Evolutionary conservation across 2,329 filamentous ascomycete genomes (phyloP), one percentile per base, ranked within the genome.

Genomic region (Calonectria hongkongensis): DNA sequence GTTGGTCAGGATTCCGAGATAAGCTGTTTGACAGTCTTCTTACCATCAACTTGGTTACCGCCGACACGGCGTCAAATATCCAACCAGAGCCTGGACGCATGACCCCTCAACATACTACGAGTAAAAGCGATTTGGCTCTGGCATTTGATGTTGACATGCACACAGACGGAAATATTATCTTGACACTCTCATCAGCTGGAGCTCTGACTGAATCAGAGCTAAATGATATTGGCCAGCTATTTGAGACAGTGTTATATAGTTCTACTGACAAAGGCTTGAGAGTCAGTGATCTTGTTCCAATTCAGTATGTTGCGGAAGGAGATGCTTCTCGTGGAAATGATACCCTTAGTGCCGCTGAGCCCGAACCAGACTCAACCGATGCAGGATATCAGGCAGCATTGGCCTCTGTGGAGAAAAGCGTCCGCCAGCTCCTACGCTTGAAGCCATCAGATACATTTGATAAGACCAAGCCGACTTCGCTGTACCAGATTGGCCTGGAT

Each of bases 401-500:
- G 6, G 13, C 33, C 5, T 25, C 10, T 18, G 36, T 60, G 3
- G n/a, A 27, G 2, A 12, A 13, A 16, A 18, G 21, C 10, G 21
- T 36, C 28, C 27, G 13, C n/a, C 36, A 21, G 16, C 33, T 60
- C 4, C 33, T 60, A 5, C 54, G 54, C 12, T 13, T 41, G 15
- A 28, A 60, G 12, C 25, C 36, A 36, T 25, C n/a, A 10, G 54
- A 60, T 41, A 2, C 39, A 12, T 7, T 36, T 13, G 33, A 39
- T 21, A 41, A 39, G 15, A 18, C 54, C 33, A 41, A 41, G n/a
- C 25, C 30, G 3, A 36, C 36, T 41, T 60, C 54, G 9, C 54
- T 60, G 9, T 60, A 60, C 21, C 54, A 60, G 54, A 41, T 60
- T n/a, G 54, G 54, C 12, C 25, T 60, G 3, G 33, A 60, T 41